Conservation (phyloP, 768 basidiomycete species). For the Cystobasidium ongulense region DNA sequence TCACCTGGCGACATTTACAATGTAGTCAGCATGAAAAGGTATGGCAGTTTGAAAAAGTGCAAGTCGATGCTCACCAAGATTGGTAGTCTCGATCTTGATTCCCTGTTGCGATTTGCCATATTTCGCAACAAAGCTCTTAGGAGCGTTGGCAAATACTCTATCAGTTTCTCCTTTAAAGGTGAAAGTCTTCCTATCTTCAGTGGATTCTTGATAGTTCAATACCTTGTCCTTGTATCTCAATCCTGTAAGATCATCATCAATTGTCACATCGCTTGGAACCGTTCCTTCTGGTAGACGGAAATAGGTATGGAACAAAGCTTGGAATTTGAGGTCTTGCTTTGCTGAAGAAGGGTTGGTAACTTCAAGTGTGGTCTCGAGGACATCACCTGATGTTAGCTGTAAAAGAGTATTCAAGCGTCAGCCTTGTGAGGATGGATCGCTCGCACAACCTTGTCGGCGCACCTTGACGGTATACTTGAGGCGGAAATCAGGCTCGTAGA, state of each 20-base stretch:
- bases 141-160: slow-evolving; percentile 38
- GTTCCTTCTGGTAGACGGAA: slow-evolving; percentile 50
- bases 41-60: no score
- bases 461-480: slow-evolving; percentile 77
- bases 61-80: slow-evolving; percentile 35
- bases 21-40: no score
- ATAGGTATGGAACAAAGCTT: slow-evolving; percentile 88
- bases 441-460: slow-evolving; percentile 42
- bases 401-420: neutral
- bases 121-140: slow-evolving; percentile 30
- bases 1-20: slow-evolving; percentile 55
- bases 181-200: slow-evolving; percentile 58
- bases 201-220: slow-evolving; percentile 46
- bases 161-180: slow-evolving; percentile 51
- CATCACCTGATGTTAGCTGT: slow-evolving; percentile 26
- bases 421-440: neutral
- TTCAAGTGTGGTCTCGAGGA: slow-evolving; percentile 49
- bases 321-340: slow-evolving; percentile 62
- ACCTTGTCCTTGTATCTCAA: slow-evolving; percentile 69
- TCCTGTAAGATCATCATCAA: slow-evolving; percentile 59
- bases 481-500: slow-evolving; percentile 61
- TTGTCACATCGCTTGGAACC: slow-evolving; percentile 56
- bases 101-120: slow-evolving; percentile 10
- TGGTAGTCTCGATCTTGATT: slow-evolving; percentile 35
- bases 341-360: slow-evolving; percentile 62